A percentile compares a stretch with the other conserved stretches of the same genome.
Conservation (phyloP, 2,329 filamentous ascomycete species). For the Cladosporium cucumerinum region DNA sequence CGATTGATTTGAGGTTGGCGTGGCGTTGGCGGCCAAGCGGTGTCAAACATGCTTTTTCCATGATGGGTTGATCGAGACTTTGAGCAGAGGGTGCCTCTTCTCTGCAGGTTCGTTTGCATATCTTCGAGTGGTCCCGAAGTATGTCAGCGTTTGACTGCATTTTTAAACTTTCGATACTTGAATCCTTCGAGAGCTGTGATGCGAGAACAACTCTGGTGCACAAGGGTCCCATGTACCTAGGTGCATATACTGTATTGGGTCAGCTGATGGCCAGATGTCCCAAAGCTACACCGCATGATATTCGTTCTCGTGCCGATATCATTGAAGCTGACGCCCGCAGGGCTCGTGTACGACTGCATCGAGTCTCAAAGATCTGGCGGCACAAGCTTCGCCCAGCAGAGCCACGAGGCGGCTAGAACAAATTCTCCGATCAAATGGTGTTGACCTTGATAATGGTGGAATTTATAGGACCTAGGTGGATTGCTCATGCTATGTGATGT, state of each 20-base stretch:
- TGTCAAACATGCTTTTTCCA: neutral
- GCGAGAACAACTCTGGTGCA: neutral
- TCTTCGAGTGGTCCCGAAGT: neutral
- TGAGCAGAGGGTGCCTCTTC: neutral
- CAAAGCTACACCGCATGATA: neutral
- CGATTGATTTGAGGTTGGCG: slow-evolving; percentile 1
- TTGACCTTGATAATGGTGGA: neutral
- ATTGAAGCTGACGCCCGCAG: neutral
- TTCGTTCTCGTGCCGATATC: neutral
- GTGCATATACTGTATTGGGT: neutral
- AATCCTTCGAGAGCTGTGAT: neutral
- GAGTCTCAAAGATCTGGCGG: neutral
- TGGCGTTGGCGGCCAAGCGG: slow-evolving; percentile 10
- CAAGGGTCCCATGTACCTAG: neutral
- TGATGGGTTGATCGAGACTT: neutral
- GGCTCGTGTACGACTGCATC: neutral
- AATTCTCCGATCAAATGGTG: neutral
- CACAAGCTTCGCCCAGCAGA: neutral
- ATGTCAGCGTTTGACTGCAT: neutral
- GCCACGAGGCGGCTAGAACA: neutral
- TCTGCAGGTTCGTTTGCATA: neutral
- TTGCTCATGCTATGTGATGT: neutral
- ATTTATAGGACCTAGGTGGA: neutral
- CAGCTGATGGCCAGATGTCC: neutral
- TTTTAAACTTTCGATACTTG: neutral